These are phyloP conservation scores for Apiotrichum gracile DNA, from an alignment of 1,284 basidiomycete species.

Conservation along the genomic window DNA sequence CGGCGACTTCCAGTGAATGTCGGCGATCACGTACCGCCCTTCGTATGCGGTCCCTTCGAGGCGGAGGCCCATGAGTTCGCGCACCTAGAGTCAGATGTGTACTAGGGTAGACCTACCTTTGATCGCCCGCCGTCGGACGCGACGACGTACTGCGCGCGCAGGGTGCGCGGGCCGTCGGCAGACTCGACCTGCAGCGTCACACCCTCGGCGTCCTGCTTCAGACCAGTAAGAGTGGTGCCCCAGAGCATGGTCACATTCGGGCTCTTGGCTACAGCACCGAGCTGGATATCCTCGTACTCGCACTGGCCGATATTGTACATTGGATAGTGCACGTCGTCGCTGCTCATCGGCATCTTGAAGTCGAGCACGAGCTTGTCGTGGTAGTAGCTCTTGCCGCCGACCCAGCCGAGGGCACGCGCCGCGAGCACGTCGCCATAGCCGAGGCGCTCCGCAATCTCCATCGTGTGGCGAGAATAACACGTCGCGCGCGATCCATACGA, in stretches of 20 bases:
- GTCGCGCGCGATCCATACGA: constrained; percentile 18
- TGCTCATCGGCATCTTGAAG: constrained; percentile 14
- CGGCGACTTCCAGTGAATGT: constrained; percentile 19
- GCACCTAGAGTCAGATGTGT: too few relatives aligned
- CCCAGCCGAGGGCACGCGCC: constrained; percentile 12
- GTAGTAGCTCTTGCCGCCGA: constrained; percentile 14
- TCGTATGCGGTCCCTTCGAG: constrained; percentile 17
- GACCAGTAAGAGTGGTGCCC: constrained; percentile 4
- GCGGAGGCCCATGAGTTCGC: constrained; percentile 7
- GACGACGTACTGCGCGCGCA: constrained; percentile 11
- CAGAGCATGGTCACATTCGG: constrained; percentile 14
- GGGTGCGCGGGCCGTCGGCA: constrained; percentile 13
- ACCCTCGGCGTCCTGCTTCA: constrained; percentile 7
- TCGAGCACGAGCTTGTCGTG: constrained; percentile 13
- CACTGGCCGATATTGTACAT: constrained; percentile 21
- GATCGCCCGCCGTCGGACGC: constrained; percentile 13
- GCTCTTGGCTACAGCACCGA: constrained; percentile 1
- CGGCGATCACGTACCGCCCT: constrained; percentile 17
- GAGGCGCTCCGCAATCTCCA: constrained; percentile 15
- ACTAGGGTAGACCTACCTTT: too few relatives aligned
- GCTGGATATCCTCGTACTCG: constrained; percentile 20
- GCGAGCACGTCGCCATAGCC: constrained; percentile 12
- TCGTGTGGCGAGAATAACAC: constrained; percentile 18
- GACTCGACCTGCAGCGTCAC: constrained; percentile 12
- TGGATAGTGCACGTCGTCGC: constrained; percentile 4